Conservation (phyloP, 352 stramenopile species). For the Plasmopara muralis region DNA sequence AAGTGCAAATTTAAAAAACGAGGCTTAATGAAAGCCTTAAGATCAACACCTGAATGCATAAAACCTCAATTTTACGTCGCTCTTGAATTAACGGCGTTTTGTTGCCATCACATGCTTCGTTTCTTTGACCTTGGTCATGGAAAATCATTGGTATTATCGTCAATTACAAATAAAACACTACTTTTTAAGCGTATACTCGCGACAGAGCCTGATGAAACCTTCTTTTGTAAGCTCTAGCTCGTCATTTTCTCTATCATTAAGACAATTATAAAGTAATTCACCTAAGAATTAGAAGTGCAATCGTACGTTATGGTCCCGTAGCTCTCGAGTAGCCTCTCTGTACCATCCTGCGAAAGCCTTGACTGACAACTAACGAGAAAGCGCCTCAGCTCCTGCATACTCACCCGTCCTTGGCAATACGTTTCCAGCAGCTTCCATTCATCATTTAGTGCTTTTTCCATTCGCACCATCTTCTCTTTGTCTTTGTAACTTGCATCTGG, state of each 20-base stretch:
- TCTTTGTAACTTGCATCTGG: slow-evolving; percentile 13
- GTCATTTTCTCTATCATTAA: too few relatives aligned
- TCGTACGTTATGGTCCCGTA: slow-evolving; percentile 30
- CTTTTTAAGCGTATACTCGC: slow-evolving; percentile 38
- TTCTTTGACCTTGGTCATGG: too few relatives aligned
- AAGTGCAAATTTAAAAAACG: slow-evolving; percentile 41
- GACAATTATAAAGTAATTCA: not conserved
- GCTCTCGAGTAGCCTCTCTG: slow-evolving; percentile 48
- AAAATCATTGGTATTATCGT: too few relatives aligned
- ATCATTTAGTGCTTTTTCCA: slow-evolving; percentile 30
- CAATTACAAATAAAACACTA: slow-evolving; percentile 8
- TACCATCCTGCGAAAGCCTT: slow-evolving; percentile 32
- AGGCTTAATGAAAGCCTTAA: slow-evolving; percentile 24
- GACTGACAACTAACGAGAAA: slow-evolving; percentile 47
- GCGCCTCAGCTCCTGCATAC: slow-evolving; percentile 31
- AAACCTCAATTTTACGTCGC: too few relatives aligned
- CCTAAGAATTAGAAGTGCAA: not conserved
- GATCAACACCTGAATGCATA: too few relatives aligned
- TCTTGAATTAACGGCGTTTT: too few relatives aligned
- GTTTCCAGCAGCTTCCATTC: slow-evolving; percentile 61
- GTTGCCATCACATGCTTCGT: too few relatives aligned
- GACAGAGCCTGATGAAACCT: slow-evolving; percentile 45
- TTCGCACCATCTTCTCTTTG: slow-evolving; percentile 14
- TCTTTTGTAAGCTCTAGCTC: slow-evolving; percentile 28
- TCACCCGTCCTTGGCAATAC: slow-evolving; percentile 36